Percentiles rank a stretch among this genome's conserved stretches.
phyloP scores from a whole-genome alignment of 768 basidiomycete genomes.

The Boletus tomentosulus region DNA sequence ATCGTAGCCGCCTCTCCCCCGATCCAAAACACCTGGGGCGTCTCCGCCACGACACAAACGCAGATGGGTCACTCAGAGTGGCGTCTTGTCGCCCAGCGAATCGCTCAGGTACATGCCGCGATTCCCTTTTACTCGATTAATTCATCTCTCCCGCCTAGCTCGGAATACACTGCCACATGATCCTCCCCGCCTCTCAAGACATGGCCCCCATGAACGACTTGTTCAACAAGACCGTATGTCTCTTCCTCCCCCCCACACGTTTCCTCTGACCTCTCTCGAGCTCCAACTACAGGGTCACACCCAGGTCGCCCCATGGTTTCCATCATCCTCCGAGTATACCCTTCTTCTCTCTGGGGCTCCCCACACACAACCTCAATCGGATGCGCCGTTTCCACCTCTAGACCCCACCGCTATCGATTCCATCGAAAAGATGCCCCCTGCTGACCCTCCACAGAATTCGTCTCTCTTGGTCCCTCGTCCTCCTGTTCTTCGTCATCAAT shows the following conservation, averaged over 20 bases:
- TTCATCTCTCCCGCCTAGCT: conserved; percentile 36
- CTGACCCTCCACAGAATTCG: conserved; percentile 10
- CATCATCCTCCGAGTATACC: conserved; percentile 33
- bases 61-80: conserved; percentile 37
- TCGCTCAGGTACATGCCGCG: conserved; percentile 40
- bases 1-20: conserved; percentile 52
- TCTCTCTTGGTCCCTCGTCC: conserved; percentile 10
- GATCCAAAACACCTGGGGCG: conserved; percentile 27
- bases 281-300: conserved; percentile 24
- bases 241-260: not conserved
- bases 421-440: not conserved
- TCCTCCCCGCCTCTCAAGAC: conserved; percentile 44
- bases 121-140: conserved; percentile 2
- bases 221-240: conserved; percentile 44
- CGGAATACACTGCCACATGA: conserved; percentile 55
- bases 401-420: conserved; percentile 7
- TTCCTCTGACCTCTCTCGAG: conserved; percentile 10
- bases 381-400: conserved; percentile 3
- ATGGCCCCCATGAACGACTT: conserved; percentile 44
- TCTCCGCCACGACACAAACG: conserved; percentile 21
- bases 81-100: conserved; percentile 39
- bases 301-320: conserved; percentile 37
- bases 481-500: conserved; percentile 25
- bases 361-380: conserved; percentile 1
- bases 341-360: conserved; percentile 42